A percentile compares a stretch with the other conserved stretches of the same genome.
Evolutionary conservation across 208 protist genomes (phyloP).

Genomic region (Wallacemonas rigidus): DNA sequence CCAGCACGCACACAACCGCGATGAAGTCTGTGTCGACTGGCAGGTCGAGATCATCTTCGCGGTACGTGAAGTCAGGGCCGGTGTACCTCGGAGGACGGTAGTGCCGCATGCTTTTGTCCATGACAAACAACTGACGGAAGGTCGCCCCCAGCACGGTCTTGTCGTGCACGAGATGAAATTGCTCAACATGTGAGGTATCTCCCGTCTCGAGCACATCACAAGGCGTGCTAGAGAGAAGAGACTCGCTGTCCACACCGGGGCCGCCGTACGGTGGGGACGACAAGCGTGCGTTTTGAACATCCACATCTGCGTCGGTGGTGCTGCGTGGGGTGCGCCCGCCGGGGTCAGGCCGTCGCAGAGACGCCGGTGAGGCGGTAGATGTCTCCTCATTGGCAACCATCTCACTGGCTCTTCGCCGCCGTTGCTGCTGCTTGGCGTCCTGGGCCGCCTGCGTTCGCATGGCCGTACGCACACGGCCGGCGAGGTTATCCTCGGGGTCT

Average conservation of each 20-base stretch:
- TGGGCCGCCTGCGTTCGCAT: neutral
- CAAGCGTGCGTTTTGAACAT: neutral
- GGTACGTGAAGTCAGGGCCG: slow-evolving; percentile 14
- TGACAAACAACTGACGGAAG: slow-evolving; percentile 1
- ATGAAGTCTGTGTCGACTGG: slow-evolving; percentile 14
- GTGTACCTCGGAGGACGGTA: slow-evolving; percentile 7
- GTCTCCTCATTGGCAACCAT: neutral
- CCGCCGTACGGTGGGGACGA: neutral
- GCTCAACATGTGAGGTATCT: too few species aligned
- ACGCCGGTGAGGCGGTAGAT: neutral
- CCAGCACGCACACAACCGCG: slow-evolving; percentile 3
- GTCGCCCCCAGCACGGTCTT: slow-evolving; percentile 10
- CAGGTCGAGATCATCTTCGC: slow-evolving; percentile 14
- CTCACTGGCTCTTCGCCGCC: neutral
- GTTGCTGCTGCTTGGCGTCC: neutral
- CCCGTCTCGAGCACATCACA: too few species aligned
- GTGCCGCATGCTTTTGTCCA: neutral
- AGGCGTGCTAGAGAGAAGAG: too few species aligned
- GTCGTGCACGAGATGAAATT: neutral
- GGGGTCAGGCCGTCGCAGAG: too few species aligned
- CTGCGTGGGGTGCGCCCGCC: too few species aligned
- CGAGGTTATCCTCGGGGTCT: slow-evolving; percentile 1
- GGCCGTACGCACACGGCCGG: neutral
- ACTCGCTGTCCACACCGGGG: neutral
- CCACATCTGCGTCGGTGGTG: neutral